Conservation (phyloP, 108 stramenopile species). For the Skeletonema grethae region DNA sequence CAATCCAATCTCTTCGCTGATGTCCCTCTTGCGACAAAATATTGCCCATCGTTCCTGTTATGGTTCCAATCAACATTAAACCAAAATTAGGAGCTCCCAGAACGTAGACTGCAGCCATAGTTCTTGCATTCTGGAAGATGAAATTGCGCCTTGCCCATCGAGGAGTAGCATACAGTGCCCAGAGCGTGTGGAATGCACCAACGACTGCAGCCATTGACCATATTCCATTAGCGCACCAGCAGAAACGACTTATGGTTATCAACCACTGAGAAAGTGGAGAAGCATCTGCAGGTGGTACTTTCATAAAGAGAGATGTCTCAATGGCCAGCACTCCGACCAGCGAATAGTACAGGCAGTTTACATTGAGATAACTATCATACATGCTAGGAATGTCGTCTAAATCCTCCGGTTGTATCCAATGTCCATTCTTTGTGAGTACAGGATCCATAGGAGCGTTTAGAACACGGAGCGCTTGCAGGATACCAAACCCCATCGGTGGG, state of each 20-base stretch:
- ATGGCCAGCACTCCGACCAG: background rate
- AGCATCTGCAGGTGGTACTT: background rate
- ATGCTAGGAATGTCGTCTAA: background rate
- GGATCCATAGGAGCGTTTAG: background rate
- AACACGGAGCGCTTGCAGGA: background rate
- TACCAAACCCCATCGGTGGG: background rate
- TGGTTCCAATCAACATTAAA: background rate
- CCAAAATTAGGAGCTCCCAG: background rate
- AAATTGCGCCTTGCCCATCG: background rate
- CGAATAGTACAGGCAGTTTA: background rate
- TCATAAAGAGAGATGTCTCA: background rate
- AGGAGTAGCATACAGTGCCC: background rate
- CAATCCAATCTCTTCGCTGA: background rate
- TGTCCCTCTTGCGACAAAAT: background rate
- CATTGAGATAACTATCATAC: conserved; percentile 2
- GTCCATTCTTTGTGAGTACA: background rate
- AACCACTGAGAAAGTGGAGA: background rate
- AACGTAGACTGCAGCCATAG: background rate
- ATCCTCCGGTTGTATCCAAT: background rate
- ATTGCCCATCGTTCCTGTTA: background rate
- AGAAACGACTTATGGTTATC: background rate
- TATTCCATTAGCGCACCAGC: background rate
- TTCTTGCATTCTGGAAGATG: background rate
- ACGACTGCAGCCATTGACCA: background rate
- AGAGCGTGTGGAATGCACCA: background rate